A percentile compares a stretch with the other conserved stretches of the same genome.
Evolutionary conservation across 1,139 yeast species (phyloP).

Genomic region (Magnusiomyces magnusii): DNA sequence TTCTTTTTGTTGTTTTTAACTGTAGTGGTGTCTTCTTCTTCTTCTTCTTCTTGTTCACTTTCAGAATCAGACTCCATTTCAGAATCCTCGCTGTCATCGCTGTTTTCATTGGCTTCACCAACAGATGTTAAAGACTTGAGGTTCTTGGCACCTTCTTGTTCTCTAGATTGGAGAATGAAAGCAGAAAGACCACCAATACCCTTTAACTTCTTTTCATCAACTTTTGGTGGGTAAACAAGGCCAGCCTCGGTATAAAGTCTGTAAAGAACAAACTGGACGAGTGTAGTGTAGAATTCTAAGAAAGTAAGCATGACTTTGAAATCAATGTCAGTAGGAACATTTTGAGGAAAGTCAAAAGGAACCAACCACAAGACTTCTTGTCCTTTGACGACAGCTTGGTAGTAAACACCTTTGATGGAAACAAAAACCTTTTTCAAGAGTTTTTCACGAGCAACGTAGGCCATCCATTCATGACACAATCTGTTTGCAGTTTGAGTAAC

Average conservation of each 20-base stretch:
- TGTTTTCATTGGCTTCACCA: conserved; percentile 23
- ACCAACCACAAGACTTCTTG: conserved; percentile 95
- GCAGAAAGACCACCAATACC: conserved; percentile 88
- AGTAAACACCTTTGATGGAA: conserved; percentile 94
- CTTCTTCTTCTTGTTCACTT: conserved; percentile 1
- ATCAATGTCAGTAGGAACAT: conserved; percentile 89
- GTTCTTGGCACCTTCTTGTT: conserved; percentile 26
- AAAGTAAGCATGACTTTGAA: conserved; percentile 96
- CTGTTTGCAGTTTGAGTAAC: conserved; percentile 81
- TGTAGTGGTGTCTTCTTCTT: conserved; percentile 33
- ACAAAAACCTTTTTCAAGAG: conserved; percentile 84
- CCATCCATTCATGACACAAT: conserved; percentile 92
- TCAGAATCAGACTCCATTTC: conserved; percentile 16
- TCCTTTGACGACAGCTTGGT: conserved; percentile 83
- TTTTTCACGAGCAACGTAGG: conserved; percentile 81
- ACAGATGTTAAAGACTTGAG: conserved; percentile 35
- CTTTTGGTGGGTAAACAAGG: conserved; percentile 84
- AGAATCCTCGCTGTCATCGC: conserved; percentile 35
- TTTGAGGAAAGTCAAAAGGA: conserved; percentile 95
- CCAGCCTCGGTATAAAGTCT: conserved; percentile 80
- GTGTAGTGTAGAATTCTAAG: conserved; percentile 89
- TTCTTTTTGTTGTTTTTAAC: background rate
- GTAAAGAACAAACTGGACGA: conserved; percentile 78
- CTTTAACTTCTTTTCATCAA: conserved; percentile 62
- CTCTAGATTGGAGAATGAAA: conserved; percentile 59